Conservation (phyloP, 352 stramenopile species). For the Elongisporangium prolatum region DNA sequence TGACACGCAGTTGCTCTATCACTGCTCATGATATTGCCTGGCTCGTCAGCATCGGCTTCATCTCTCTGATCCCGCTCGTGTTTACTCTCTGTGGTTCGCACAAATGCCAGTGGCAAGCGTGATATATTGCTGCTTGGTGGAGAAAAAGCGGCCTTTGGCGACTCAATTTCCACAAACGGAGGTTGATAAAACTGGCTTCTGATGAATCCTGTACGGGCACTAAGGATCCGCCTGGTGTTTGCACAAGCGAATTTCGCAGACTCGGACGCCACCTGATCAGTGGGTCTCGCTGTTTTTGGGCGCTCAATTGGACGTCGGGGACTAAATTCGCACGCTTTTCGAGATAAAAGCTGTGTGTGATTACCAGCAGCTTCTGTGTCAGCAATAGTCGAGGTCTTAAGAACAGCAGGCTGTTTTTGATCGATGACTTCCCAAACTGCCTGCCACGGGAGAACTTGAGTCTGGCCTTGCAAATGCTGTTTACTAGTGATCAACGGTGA, state of each 20-base stretch:
- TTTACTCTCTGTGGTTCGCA: not conserved
- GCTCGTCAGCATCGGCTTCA: not conserved
- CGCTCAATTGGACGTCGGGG: not conserved
- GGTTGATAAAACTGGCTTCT: not conserved
- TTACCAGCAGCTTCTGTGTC: not conserved
- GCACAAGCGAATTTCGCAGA: not conserved
- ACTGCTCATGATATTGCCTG: too few relatives aligned
- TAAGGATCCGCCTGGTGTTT: not conserved
- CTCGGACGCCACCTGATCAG: not conserved
- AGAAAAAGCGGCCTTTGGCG: too few relatives aligned
- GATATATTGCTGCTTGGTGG: not conserved
- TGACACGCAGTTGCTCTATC: too few relatives aligned
- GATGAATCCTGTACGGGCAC: not conserved
- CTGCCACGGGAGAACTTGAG: conserved; percentile 17
- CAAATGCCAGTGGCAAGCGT: not conserved
- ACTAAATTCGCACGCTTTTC: not conserved
- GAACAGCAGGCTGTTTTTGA: not conserved
- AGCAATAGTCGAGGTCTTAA: not conserved
- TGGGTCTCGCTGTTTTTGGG: not conserved
- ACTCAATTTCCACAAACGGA: not conserved
- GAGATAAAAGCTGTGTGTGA: not conserved
- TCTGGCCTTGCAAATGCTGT: conserved; percentile 14
- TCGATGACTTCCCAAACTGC: conserved; percentile 11
- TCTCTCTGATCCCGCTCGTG: not conserved
- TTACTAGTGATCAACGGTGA: conserved; percentile 8